These are phyloP conservation scores for Cladosporium colombiae DNA, from an alignment of 2,329 filamentous ascomycete species.

Conservation along the genomic window DNA sequence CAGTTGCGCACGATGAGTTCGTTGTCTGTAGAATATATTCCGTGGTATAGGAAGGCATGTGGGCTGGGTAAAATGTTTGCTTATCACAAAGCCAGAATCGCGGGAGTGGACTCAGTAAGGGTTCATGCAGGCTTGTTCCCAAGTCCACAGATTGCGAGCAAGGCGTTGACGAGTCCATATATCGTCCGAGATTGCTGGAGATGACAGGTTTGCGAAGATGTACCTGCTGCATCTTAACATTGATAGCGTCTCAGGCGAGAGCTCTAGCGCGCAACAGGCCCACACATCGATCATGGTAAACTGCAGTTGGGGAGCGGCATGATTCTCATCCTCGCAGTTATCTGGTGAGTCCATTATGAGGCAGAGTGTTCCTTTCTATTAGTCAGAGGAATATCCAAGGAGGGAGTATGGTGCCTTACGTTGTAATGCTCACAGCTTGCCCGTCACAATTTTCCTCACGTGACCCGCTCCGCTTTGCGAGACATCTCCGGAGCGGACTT, in stretches of 20 bases:
- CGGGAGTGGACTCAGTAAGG: neutral
- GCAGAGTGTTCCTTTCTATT: neutral
- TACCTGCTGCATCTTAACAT: neutral
- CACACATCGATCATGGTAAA: neutral
- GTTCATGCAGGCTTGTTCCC: neutral
- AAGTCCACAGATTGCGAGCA: neutral
- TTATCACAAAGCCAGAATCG: neutral
- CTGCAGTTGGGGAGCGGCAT: too few species aligned
- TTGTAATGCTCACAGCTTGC: neutral
- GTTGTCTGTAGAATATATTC: neutral
- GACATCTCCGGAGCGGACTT: neutral
- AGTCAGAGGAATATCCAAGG: neutral
- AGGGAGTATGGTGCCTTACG: neutral
- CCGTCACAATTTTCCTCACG: neutral
- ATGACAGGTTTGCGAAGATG: neutral
- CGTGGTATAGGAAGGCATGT: neutral
- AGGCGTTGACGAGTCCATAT: neutral
- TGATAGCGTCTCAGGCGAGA: neutral
- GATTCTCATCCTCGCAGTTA: neutral
- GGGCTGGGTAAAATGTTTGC: neutral
- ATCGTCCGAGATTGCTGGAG: neutral
- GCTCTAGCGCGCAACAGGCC: neutral
- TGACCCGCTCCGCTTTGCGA: neutral
- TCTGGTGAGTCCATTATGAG: neutral
- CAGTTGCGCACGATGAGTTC: neutral